These are phyloP conservation scores for Moricandia arvensis DNA, from an alignment of 345 rosid species.

Conservation along the genomic window DNA sequence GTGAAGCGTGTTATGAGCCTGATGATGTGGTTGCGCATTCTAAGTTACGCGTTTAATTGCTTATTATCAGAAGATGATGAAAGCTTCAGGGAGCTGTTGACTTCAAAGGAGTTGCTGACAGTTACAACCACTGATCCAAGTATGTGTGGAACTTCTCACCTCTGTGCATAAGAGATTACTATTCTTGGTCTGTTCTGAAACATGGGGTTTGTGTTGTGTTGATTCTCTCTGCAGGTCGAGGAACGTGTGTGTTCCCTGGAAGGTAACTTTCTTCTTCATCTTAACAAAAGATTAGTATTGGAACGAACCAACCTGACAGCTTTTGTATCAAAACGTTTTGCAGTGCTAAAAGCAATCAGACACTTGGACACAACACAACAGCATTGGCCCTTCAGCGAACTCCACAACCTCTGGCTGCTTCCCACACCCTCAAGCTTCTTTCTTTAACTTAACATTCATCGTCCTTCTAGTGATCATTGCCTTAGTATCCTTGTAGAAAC, in stretches of 20 bases:
- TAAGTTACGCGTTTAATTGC: slow-evolving; percentile 85
- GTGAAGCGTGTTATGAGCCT: slow-evolving; percentile 82
- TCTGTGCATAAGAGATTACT: background rate
- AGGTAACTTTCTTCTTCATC: slow-evolving; percentile 50
- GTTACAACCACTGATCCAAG: slow-evolving; percentile 92
- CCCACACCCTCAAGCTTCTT: slow-evolving; percentile 30
- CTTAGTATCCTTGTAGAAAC: slow-evolving; percentile 48
- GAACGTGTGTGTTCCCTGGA: slow-evolving; percentile 70
- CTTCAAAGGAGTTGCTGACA: slow-evolving; percentile 88
- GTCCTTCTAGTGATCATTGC: slow-evolving; percentile 40
- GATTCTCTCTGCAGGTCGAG: slow-evolving; percentile 59
- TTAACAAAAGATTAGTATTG: background rate
- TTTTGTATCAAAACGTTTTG: slow-evolving; percentile 25
- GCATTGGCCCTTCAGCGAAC: slow-evolving; percentile 76
- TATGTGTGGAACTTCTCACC: slow-evolving; percentile 38
- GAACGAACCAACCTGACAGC: background rate
- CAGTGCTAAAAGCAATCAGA: slow-evolving; percentile 69
- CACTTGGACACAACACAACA: slow-evolving; percentile 62
- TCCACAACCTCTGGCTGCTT: slow-evolving; percentile 58
- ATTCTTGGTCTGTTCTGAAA: slow-evolving; percentile 9
- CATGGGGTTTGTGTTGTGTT: slow-evolving; percentile 4
- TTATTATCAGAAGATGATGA: slow-evolving; percentile 75
- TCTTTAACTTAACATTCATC: slow-evolving; percentile 50
- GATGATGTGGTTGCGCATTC: slow-evolving; percentile 74
- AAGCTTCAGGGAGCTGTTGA: slow-evolving; percentile 85